phyloP scores from a whole-genome alignment of 306 rosid genomes.

The Cicer arietinum region DNA sequence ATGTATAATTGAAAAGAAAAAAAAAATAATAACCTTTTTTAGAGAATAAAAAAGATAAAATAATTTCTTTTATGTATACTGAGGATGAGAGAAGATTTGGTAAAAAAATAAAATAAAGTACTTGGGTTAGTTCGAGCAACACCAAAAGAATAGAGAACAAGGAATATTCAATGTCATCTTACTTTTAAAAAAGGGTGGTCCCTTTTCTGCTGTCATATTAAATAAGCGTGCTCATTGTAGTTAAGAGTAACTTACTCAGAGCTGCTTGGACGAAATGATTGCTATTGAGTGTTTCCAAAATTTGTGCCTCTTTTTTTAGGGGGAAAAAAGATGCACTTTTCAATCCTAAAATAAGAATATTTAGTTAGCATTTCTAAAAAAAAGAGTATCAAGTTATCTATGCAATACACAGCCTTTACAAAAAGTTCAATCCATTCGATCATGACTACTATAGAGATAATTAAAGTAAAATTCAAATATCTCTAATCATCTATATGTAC shows the following conservation, averaged over 20 bases:
- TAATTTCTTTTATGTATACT: too few relatives aligned
- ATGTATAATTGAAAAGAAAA: too few relatives aligned
- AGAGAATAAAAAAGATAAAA: too few relatives aligned
- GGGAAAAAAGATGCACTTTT: neutral
- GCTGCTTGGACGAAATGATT: constrained; percentile 5
- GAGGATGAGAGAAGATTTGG: too few relatives aligned
- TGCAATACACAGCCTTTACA: neutral
- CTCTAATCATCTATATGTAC: neutral
- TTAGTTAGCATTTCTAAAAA: too few relatives aligned
- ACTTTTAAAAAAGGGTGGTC: neutral
- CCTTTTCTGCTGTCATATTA: constrained; percentile 11
- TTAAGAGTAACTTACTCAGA: neutral
- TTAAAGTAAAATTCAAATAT: too few relatives aligned
- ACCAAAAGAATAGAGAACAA: neutral
- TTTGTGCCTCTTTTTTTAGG: neutral
- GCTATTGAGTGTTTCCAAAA: neutral
- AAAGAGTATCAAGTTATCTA: neutral
- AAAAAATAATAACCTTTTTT: too few relatives aligned
- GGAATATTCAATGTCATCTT: neutral
- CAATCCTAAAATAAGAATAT: neutral
- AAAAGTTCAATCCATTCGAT: neutral
- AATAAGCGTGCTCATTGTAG: neutral
- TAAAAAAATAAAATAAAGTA: too few relatives aligned
- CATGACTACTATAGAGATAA: too few relatives aligned
- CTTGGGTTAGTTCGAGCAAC: too few relatives aligned